phyloP scores from a whole-genome alignment of 345 rosid genomes.

The Syzygium aqueum region DNA sequence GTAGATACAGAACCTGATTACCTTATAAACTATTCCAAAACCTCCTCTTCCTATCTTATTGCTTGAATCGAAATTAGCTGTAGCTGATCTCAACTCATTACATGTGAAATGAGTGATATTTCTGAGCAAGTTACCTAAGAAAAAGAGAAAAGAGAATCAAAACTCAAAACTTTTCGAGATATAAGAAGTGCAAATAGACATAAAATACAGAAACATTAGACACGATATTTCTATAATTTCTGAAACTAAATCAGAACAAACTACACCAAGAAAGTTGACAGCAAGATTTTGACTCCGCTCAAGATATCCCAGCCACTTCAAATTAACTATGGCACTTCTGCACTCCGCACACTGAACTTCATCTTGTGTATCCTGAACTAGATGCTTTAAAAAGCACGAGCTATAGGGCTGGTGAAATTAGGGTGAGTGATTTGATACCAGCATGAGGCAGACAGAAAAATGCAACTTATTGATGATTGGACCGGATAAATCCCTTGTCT shows the following conservation, averaged over 20 bases:
- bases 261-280: neutral
- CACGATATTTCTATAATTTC: neutral
- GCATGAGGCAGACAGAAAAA: neutral
- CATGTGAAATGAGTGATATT: conserved; percentile 29
- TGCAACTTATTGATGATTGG: neutral
- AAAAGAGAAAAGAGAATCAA: neutral
- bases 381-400: neutral
- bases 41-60: conserved; percentile 53
- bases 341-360: neutral
- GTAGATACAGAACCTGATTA: conserved; percentile 4
- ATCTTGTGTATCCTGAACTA: neutral
- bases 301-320: neutral
- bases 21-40: conserved; percentile 60
- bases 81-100: conserved; percentile 30
- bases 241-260: neutral
- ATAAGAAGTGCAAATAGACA: neutral
- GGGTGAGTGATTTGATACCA: neutral
- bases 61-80: conserved; percentile 30
- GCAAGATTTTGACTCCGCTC: neutral
- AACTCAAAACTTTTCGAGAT: neutral
- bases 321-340: neutral
- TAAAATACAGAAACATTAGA: neutral
- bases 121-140: conserved; percentile 22
- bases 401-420: neutral
- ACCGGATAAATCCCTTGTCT: neutral